phyloP scores from a whole-genome alignment of 2,329 filamentous ascomycete genomes.

The Neopestalotiopsis sp. region DNA sequence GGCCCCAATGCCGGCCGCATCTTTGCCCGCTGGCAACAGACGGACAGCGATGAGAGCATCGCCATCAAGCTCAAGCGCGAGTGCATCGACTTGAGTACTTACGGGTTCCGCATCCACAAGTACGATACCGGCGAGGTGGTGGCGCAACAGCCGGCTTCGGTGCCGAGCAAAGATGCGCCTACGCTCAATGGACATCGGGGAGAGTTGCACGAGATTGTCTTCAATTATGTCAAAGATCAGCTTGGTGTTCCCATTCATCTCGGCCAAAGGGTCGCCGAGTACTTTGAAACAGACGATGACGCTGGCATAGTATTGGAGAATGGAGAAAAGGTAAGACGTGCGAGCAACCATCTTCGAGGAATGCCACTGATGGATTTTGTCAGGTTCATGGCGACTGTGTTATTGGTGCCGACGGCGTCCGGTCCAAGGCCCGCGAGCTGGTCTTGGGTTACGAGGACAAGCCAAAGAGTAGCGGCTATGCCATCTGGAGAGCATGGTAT shows the following conservation, averaged over 20 bases:
- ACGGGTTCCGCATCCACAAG: slow-evolving; percentile 68
- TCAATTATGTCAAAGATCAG: slow-evolving; percentile 60
- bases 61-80: slow-evolving; percentile 51
- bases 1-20: slow-evolving; percentile 66
- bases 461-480: slow-evolving; percentile 57
- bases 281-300: slow-evolving; percentile 55
- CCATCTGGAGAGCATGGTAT: slow-evolving; percentile 60
- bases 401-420: slow-evolving; percentile 60
- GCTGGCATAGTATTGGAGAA: slow-evolving; percentile 14
- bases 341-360: too few relatives aligned
- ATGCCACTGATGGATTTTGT: background rate
- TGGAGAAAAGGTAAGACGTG: slow-evolving; percentile 34
- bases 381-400: slow-evolving; percentile 54
- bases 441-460: slow-evolving; percentile 58
- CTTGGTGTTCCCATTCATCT: slow-evolving; percentile 62
- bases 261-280: slow-evolving; percentile 54
- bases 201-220: slow-evolving; percentile 64
- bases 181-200: slow-evolving; percentile 66
- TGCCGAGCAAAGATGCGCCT: slow-evolving; percentile 51
- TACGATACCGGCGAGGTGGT: slow-evolving; percentile 65
- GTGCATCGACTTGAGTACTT: slow-evolving; percentile 56
- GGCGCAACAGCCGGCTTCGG: slow-evolving; percentile 57
- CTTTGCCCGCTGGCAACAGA: slow-evolving; percentile 58
- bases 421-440: slow-evolving; percentile 55
- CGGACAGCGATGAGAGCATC: slow-evolving; percentile 46